A percentile compares a stretch with the other conserved stretches of the same genome.
These are phyloP conservation scores for Elsinoe australis DNA, from an alignment of 2,329 filamentous ascomycete genomes.

Conservation along the genomic window DNA sequence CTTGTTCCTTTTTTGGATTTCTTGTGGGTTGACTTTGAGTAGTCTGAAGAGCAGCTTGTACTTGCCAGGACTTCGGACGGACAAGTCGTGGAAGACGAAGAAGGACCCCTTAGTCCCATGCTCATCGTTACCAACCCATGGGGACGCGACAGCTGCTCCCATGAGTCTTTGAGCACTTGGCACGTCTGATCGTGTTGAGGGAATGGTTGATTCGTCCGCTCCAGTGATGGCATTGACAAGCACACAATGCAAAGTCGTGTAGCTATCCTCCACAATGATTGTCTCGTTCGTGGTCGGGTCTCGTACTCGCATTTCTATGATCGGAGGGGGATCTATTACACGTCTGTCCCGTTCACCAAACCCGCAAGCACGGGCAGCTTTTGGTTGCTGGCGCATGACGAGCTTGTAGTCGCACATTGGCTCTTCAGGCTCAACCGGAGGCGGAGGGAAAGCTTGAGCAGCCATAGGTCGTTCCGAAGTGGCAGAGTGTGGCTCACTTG, in stretches of 20 bases:
- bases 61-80: conserved; percentile 67
- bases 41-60: conserved; percentile 69
- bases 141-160: conserved; percentile 69
- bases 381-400: conserved; percentile 66
- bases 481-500: conserved; percentile 19
- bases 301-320: conserved; percentile 56
- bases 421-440: conserved; percentile 13
- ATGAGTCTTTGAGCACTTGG: conserved; percentile 68
- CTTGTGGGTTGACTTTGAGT: conserved; percentile 59
- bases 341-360: conserved; percentile 75
- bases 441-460: conserved; percentile 23
- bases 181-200: conserved; percentile 43
- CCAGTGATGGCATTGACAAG: conserved; percentile 63
- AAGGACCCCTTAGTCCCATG: conserved; percentile 67
- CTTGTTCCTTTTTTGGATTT: conserved; percentile 47
- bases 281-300: conserved; percentile 51
- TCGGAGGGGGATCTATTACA: conserved; percentile 76
- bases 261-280: conserved; percentile 41
- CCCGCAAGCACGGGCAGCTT: conserved; percentile 70
- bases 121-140: conserved; percentile 70
- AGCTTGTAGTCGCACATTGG: conserved; percentile 40
- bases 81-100: conserved; percentile 78
- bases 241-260: conserved; percentile 57
- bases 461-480: conserved; percentile 31
- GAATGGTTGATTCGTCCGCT: conserved; percentile 56